These are phyloP conservation scores for Aspergillus carbonarius DNA, from an alignment of 2,329 filamentous ascomycete genomes.

Conservation along the genomic window DNA sequence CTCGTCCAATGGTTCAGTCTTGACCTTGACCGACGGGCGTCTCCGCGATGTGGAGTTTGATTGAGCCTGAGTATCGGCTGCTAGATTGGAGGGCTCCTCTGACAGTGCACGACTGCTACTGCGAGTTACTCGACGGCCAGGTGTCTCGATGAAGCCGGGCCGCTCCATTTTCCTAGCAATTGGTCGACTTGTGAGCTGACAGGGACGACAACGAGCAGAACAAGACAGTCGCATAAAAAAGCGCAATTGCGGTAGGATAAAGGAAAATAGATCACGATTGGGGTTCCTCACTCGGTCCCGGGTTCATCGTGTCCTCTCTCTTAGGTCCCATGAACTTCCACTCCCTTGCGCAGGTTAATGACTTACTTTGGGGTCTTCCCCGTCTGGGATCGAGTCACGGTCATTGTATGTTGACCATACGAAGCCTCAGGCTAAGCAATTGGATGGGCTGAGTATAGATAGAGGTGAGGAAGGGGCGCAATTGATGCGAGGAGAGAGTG, in stretches of 20 bases:
- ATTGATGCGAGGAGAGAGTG: conserved; percentile 7
- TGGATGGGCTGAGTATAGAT: neutral
- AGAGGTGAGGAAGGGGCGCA: neutral
- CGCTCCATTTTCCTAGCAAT: conserved; percentile 51
- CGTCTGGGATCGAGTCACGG: conserved; percentile 52
- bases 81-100: conserved; percentile 31
- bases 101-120: conserved; percentile 38
- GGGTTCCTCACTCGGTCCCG: neutral
- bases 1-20: conserved; percentile 28
- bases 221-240: neutral
- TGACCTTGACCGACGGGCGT: conserved; percentile 30
- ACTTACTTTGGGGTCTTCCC: conserved; percentile 53
- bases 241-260: neutral
- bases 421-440: neutral
- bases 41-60: conserved; percentile 31
- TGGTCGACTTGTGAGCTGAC: neutral
- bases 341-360: conserved; percentile 14
- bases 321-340: neutral
- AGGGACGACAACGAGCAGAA: neutral
- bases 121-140: conserved; percentile 46
- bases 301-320: neutral
- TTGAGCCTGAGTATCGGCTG: conserved; percentile 19
- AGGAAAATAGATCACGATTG: neutral
- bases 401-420: conserved; percentile 37
- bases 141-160: conserved; percentile 54